Evolutionary conservation across 148 eudicot genomes (phyloP).

Genomic region (Persicaria tinctoria): DNA sequence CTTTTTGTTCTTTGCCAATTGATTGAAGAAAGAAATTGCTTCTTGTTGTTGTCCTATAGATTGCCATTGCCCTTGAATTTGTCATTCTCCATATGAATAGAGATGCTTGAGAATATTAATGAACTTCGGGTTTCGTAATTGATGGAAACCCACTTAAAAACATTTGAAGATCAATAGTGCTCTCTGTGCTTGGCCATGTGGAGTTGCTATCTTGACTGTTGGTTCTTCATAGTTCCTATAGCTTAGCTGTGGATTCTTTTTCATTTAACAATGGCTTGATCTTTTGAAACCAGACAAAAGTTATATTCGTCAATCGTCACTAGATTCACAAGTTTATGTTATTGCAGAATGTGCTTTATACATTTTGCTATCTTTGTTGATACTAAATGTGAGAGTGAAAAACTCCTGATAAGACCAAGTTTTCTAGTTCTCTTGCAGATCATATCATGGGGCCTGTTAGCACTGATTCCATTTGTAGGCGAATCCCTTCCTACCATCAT

Average conservation of each 20-base stretch:
- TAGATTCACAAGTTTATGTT: background rate
- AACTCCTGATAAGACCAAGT: conserved; percentile 4
- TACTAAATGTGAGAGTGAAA: background rate
- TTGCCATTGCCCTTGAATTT: background rate
- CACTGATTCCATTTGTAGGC: conserved; percentile 52
- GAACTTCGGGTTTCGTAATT: background rate
- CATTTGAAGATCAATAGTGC: too few species aligned
- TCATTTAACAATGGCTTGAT: background rate
- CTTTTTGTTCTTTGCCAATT: background rate
- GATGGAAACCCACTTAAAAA: too few species aligned
- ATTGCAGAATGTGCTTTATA: background rate
- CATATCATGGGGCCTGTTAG: conserved; percentile 74
- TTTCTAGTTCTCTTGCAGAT: conserved; percentile 76
- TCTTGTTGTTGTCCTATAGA: background rate
- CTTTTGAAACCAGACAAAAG: background rate
- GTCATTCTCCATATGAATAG: background rate
- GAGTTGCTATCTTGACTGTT: too few species aligned
- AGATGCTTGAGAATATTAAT: background rate
- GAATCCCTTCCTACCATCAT: conserved; percentile 56
- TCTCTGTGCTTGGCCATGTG: too few species aligned
- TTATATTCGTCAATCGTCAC: background rate
- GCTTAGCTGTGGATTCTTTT: too few species aligned
- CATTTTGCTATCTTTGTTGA: background rate
- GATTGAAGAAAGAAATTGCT: background rate
- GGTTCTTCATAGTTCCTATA: too few species aligned